These are phyloP conservation scores for Solanum sejunctum DNA, from an alignment of 257 asterid genomes.

Conservation along the genomic window DNA sequence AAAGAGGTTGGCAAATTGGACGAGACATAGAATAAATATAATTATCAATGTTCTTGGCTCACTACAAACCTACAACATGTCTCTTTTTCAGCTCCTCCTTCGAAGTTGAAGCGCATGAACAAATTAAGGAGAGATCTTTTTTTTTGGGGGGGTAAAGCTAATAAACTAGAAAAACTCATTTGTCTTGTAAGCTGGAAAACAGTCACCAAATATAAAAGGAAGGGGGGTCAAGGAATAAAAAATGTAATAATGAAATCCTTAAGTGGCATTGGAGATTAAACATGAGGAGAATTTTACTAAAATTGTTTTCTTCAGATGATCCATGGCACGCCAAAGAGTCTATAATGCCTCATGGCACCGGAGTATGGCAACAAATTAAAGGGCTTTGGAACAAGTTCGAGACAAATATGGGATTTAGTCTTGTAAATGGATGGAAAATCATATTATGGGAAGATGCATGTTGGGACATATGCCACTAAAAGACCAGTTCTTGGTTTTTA, in stretches of 20 bases:
- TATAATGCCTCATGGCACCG: neutral
- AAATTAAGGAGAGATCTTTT: neutral
- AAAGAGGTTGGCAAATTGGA: neutral
- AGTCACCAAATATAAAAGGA: neutral
- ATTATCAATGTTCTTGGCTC: neutral
- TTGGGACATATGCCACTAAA: neutral
- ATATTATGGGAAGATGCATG: neutral
- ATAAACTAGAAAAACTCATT: neutral
- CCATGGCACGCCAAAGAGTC: neutral
- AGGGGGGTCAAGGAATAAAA: neutral
- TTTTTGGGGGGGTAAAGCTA: neutral
- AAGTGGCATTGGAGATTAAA: neutral
- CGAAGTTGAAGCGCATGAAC: neutral
- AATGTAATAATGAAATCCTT: neutral
- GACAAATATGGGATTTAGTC: neutral
- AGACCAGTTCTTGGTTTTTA: neutral
- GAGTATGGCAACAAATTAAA: neutral
- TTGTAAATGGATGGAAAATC: neutral
- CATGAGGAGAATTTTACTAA: neutral
- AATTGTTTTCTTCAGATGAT: neutral
- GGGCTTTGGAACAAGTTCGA: neutral
- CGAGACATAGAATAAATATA: neutral
- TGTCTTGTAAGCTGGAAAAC: neutral
- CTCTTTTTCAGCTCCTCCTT: neutral
- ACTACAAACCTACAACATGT: neutral